phyloP scores from a whole-genome alignment of 352 stramenopile species.

The Phytophthora tubulina region DNA sequence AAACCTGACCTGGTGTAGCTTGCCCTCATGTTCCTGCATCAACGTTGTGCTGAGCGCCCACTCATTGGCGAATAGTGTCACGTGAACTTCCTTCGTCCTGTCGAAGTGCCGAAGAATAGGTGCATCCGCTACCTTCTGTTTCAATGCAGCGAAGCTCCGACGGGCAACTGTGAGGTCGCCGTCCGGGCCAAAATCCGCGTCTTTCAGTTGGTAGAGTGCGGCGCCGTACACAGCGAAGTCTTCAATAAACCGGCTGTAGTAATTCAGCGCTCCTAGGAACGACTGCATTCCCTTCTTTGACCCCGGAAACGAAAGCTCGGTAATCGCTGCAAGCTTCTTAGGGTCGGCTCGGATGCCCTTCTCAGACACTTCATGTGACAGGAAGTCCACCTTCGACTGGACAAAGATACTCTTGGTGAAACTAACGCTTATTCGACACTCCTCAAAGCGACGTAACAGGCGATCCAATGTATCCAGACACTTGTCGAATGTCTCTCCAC shows the following conservation, averaged over 20 bases:
- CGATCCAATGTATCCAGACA: conserved; percentile 8
- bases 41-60: conserved; percentile 20
- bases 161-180: conserved; percentile 1
- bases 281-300: too few relatives aligned
- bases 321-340: too few relatives aligned
- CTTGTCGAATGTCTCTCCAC: not conserved
- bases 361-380: too few relatives aligned
- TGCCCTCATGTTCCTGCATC: conserved; percentile 13
- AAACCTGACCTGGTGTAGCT: conserved; percentile 25
- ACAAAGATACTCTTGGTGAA: conserved; percentile 29
- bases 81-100: not conserved
- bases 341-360: too few relatives aligned
- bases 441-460: conserved; percentile 17
- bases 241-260: conserved; percentile 13
- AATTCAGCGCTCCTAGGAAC: too few relatives aligned
- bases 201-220: conserved; percentile 26
- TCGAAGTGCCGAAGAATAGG: conserved; percentile 32
- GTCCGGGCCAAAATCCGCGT: not conserved
- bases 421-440: conserved; percentile 41
- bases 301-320: too few relatives aligned
- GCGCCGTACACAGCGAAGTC: conserved; percentile 28
- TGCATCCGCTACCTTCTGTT: conserved; percentile 10
- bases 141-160: not conserved
- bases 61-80: conserved; percentile 19
- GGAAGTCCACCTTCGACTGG: too few relatives aligned